Conservation (phyloP, 352 stramenopile species). For the Globisporangium emineosum region DNA sequence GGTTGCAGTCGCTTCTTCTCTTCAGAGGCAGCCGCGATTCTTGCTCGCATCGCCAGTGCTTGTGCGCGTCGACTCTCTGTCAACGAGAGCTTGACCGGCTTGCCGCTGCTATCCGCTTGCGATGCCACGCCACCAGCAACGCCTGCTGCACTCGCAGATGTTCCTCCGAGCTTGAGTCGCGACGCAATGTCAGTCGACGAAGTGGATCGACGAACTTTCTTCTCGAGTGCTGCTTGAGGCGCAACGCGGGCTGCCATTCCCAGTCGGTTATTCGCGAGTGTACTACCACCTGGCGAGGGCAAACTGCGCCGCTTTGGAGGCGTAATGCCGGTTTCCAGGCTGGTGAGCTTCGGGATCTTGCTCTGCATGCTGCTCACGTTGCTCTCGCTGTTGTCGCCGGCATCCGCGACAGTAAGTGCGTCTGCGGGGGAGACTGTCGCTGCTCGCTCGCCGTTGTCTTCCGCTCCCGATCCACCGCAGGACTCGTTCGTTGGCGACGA, state of each 20-base stretch:
- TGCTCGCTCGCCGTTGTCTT: constrained; percentile 18
- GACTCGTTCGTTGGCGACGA: constrained; percentile 15
- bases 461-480: constrained; percentile 11
- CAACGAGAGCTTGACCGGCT: constrained; percentile 27
- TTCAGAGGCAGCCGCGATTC: constrained; percentile 28
- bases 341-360: constrained; percentile 16
- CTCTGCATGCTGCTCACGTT: not conserved
- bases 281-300: constrained; percentile 15
- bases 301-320: constrained; percentile 26
- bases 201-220: constrained; percentile 14
- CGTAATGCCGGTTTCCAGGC: constrained; percentile 12
- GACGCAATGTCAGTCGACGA: constrained; percentile 7
- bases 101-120: constrained; percentile 13
- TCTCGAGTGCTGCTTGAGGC: constrained; percentile 16
- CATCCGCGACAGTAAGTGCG: not conserved
- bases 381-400: not conserved
- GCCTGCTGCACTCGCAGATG: not conserved
- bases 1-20: constrained; percentile 23
- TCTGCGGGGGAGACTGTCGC: constrained; percentile 10
- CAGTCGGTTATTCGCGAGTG: constrained; percentile 23
- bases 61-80: constrained; percentile 30
- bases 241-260: constrained; percentile 40
- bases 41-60: constrained; percentile 31
- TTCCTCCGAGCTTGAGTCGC: constrained; percentile 14
- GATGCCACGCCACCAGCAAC: not conserved